Evolutionary conservation across 139 green algal genomes (phyloP), one percentile per base, ranked within the genome.

Genomic region (Chlamydomonas sp.): DNA sequence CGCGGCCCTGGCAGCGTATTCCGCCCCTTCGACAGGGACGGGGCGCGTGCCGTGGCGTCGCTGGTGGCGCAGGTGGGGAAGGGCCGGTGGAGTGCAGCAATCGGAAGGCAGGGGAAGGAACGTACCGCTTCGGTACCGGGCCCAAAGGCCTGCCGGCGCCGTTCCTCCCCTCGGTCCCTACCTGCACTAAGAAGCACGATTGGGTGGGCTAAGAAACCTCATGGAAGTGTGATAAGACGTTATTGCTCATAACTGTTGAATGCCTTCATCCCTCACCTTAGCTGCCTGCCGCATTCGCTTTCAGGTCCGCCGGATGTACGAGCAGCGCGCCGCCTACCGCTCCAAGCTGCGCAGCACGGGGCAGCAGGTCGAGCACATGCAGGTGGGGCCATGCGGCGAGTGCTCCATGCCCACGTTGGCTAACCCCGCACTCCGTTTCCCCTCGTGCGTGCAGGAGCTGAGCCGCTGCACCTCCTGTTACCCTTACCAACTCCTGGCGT

Each of bases 21-120:
- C 58, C 69, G 88, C 49, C 88, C 88, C 2, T 91, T 91, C 63
- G 88, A 91, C 82, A 63, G 82, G 4, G 88, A 91, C 58, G 88
- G 88, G 6, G 88, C 88, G 20, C 77, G 88, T 69, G 88, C 77
- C 5, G 82, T 91, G 1, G 88, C 88, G 60, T 82, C 88, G n/a
- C 82, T 91, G 61, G 78, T 88, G 60, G 80, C 80, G 0, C 87
- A 90, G 80, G 72, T 79, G 63, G 12, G 77, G 59, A 60, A 15
- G 76, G 6, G 49, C 17, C 12, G 76, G 7, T 18, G 76, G 16
- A 31, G 16, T 78, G 73, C 57, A 20, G 71, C 10, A 17, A 77
- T 17, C 15, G 31, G 71, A 20, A 20, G 31, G 71, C 71, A 59
- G 71, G 67, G 15, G 67, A 12, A 12, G 15, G 14, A 73, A 73